Conservation (phyloP, 225 moss, liverwort and hornwort genomes). For the Thuidium tamariscinum region DNA sequence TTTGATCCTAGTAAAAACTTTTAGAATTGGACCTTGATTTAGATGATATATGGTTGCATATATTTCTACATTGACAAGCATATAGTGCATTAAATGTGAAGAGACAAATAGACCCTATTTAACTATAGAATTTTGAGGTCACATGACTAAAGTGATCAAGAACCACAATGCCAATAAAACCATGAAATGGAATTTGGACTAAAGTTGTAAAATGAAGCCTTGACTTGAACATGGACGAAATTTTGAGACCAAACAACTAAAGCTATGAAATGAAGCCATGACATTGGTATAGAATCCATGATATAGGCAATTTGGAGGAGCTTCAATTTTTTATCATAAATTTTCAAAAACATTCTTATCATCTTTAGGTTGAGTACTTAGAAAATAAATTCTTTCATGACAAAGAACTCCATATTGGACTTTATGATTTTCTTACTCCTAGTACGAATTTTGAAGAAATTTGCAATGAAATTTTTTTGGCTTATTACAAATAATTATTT, state of each 20-base stretch:
- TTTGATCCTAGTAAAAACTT: rapidly evolving
- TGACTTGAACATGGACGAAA: neutral
- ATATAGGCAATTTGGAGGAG: rapidly evolving
- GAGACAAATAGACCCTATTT: neutral
- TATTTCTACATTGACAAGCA: neutral
- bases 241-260: neutral
- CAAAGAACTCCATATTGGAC: rapidly evolving
- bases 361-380: rapidly evolving
- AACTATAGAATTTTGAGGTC: neutral
- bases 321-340: neutral
- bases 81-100: rapidly evolving
- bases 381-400: rapidly evolving
- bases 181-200: no score
- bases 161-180: no score
- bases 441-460: rapidly evolving
- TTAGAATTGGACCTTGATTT: neutral
- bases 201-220: neutral
- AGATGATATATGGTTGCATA: neutral
- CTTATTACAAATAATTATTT: rapidly evolving
- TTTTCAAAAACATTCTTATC: neutral
- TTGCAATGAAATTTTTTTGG: neutral
- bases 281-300: rapidly evolving
- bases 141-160: neutral
- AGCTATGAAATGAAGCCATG: neutral
- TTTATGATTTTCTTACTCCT: rapidly evolving